These are phyloP conservation scores for Tylopilus sp. DNA, from an alignment of 768 basidiomycete species.

Conservation along the genomic window DNA sequence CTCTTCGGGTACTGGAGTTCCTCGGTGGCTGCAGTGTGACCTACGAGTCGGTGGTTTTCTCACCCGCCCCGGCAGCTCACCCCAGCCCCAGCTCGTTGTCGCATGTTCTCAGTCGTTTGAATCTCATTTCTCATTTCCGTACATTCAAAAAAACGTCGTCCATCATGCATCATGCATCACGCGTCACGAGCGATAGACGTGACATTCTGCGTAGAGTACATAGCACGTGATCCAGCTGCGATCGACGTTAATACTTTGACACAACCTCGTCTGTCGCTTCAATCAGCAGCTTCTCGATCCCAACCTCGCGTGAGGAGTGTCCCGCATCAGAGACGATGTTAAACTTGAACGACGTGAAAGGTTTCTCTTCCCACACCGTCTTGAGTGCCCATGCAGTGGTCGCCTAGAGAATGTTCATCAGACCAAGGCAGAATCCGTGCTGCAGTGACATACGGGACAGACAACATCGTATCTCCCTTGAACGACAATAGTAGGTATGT, in stretches of 20 bases:
- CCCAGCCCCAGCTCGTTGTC: too few species aligned
- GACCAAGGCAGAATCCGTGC: background rate
- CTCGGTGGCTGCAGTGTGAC: too few species aligned
- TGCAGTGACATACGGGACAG: constrained; percentile 60
- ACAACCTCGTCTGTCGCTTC: constrained; percentile 44
- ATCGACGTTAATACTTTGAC: constrained; percentile 20
- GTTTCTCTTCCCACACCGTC: constrained; percentile 79
- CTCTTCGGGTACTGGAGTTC: too few species aligned
- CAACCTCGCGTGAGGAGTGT: constrained; percentile 76
- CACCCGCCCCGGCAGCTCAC: too few species aligned
- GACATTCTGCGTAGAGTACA: background rate
- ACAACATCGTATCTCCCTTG: constrained; percentile 90
- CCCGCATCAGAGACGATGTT: constrained; percentile 83
- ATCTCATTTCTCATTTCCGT: too few species aligned
- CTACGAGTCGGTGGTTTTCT: too few species aligned
- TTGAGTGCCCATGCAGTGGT: constrained; percentile 81
- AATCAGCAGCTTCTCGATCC: constrained; percentile 65
- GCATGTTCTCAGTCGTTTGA: too few species aligned
- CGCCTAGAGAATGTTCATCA: constrained; percentile 41
- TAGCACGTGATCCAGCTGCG: too few species aligned
- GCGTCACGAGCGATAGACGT: too few species aligned
- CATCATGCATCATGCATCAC: too few species aligned
- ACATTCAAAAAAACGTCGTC: too few species aligned
- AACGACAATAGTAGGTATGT: constrained; percentile 79
- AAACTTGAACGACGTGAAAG: constrained; percentile 35